Evolutionary conservation across 805 yeast genomes (phyloP), one percentile per base, ranked within the genome.

Genomic region (Yarrowia yakushimensis): DNA sequence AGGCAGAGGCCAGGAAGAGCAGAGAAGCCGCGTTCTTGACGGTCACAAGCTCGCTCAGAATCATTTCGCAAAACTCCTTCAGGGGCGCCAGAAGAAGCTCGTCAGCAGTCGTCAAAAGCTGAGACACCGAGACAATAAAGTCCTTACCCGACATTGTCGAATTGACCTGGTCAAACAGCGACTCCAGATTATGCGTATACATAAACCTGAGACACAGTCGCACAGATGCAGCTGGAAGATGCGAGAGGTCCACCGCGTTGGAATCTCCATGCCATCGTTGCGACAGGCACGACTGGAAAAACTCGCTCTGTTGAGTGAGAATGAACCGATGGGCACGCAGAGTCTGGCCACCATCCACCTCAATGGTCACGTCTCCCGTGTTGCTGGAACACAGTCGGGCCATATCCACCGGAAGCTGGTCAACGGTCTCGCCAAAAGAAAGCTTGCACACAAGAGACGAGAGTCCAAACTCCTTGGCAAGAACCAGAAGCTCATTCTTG

Each of bases 1-100:
- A 74, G 18, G 74, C 67, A 48, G 79, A 79, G 0, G 96, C 80
- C 68, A 85, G 85, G 12, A 79, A 73, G 13, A 88, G 69, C 13
- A 90, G 69, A 0, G 79, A 63, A 12, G 83, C 73, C 0, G 86
- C 89, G 67, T 87, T 88, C 18, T 86, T 88, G 11, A 83, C 73
- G 22, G 69, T 66, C 11, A 69, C 69, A 59, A 61, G 10, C 31
- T 34, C 37, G 39, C 59, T 34, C 18, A 46, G 34, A n/a, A 67
- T 62, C 5, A 82, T 70, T 68, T 91, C 91, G 59, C 90, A 81
- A 34, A 83, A 73, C 43, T 82, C 80, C 64, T 85, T 85, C 45
- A 90, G 75, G 13, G 81, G 84, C 31, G 80, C 78, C 30, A 89
- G 68, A 66, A 88, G 71, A 9, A 90, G 71, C 67, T 85, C 86